Base-by-base conservation (phyloP, 2,329 filamentous ascomycete genomes). In the Aspergillus sp. region DNA sequence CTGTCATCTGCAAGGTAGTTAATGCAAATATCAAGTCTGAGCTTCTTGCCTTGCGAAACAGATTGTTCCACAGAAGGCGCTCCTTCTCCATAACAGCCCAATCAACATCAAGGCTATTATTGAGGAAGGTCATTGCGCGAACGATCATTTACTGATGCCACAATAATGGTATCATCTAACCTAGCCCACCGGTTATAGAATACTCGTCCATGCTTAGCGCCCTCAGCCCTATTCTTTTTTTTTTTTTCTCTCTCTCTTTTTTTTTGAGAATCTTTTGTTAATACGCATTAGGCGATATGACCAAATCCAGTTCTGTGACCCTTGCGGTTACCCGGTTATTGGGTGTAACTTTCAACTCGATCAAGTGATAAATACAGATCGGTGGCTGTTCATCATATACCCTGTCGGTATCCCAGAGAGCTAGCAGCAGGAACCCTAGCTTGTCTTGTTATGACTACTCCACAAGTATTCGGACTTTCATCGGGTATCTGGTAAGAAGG, bases 311-410 rank as follows among this genome's bases (percentile, higher is more conserved):
- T n/a, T 45, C 44, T 39, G 41, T 52, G 43, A 50, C 41, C 43
- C 47, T 54, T 13, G 39, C 42, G 25, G 50, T 43, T 17, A 41
- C 45, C 41, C 43, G 46, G 19, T 43, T 48, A 47, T 55, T 53
- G 25, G 50, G 47, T 15, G 46, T 49, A 15, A 53, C 45, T 33
- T 45, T 46, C 52, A 47, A 54, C 41, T 52, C 49, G 22, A 48
- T 47, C 22, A 49, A 41, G 45, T 52, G 50, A 44, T 47, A 43
- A 35, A 48, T 49, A 46, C 42, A 20, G 20, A 20, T 20, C 20
- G 20, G 20, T 20, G 20, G 20, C 4, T 20, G 20, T 20, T 20
- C 3, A 20, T 20, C 20, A 20, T 20, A 20, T 5, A 5, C 20
- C 3, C 20, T 20, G 3, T 20, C 20, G 3, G 3, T 20, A 20